Conservation (phyloP, 495 filamentous ascomycete genomes). For the Neurospora sp. region DNA sequence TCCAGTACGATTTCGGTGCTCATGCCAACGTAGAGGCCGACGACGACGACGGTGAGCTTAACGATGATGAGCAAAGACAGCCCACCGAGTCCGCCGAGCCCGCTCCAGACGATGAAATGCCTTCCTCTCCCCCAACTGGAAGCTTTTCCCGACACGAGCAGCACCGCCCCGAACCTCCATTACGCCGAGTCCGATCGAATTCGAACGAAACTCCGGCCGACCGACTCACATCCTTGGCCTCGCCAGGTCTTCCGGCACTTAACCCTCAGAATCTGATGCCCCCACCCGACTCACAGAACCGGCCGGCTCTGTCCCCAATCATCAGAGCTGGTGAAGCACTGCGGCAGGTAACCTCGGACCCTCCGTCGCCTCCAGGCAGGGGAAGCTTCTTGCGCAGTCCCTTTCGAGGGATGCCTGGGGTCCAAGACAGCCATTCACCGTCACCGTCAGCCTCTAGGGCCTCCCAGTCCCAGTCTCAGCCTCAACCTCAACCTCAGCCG, state of each 20-base stretch:
- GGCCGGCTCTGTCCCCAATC: slow-evolving; percentile 41
- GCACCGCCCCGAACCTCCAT: background rate
- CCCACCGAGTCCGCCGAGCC: background rate
- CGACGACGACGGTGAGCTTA: background rate
- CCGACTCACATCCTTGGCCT: slow-evolving; percentile 7
- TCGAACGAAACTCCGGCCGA: slow-evolving; percentile 24
- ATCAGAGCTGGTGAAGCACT: slow-evolving; percentile 39
- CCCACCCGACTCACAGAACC: slow-evolving; percentile 11
- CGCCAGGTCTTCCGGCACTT: slow-evolving; percentile 3
- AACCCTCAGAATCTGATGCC: slow-evolving; percentile 8
- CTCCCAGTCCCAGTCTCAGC: background rate
- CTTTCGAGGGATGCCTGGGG: slow-evolving; percentile 32
- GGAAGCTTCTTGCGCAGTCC: slow-evolving; percentile 39
- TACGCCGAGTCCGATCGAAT: slow-evolving; percentile 12
- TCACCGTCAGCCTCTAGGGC: slow-evolving; percentile 2
- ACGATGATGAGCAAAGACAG: slow-evolving; percentile 3
- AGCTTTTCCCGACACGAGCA: background rate
- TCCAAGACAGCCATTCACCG: slow-evolving; percentile 22
- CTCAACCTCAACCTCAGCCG: background rate
- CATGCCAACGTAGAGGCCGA: background rate
- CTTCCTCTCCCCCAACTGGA: slow-evolving; percentile 24
- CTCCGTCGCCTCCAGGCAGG: slow-evolving; percentile 33
- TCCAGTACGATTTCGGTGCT: background rate
- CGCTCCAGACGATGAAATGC: slow-evolving; percentile 7
- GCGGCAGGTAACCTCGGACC: slow-evolving; percentile 41